Evolutionary conservation across 192 early-diverging fungal genomes (phyloP).

Genomic region (Rhizophlyctis rosea): DNA sequence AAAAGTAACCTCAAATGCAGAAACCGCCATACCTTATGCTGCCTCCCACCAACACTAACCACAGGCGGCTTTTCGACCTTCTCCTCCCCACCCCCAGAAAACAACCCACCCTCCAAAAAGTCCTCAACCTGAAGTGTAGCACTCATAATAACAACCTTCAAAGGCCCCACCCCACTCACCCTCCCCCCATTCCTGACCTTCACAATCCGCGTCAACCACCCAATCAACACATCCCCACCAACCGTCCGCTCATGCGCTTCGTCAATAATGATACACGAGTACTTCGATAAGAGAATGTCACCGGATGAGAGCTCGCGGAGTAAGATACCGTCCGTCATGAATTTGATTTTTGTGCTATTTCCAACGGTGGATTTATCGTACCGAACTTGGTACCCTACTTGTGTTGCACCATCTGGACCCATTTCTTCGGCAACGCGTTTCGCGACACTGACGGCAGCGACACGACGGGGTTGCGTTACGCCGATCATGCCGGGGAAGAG

Average conservation of each 20-base stretch:
- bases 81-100: constrained; percentile 38
- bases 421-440: constrained; percentile 92
- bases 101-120: constrained; percentile 86
- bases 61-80: constrained; percentile 64
- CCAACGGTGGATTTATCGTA: constrained; percentile 80
- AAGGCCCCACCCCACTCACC: constrained; percentile 56
- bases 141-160: constrained; percentile 97
- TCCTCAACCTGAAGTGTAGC: constrained; percentile 97
- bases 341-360: constrained; percentile 83
- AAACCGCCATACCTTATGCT: constrained; percentile 67
- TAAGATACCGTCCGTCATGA: constrained; percentile 99
- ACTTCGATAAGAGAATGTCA: constrained; percentile 87
- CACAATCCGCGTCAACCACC: constrained; percentile 89
- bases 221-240: constrained; percentile 97
- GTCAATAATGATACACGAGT: constrained; percentile 95
- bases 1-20: background rate
- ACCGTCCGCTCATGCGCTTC: constrained; percentile 98
- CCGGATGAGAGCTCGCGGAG: constrained; percentile 76
- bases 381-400: constrained; percentile 82
- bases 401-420: constrained; percentile 61
- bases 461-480: constrained; percentile 96
- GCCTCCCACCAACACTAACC: constrained; percentile 87
- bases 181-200: constrained; percentile 63
- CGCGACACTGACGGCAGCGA: constrained; percentile 96
- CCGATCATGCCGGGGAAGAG: constrained; percentile 84